Evolutionary conservation across 768 basidiomycete genomes (phyloP), one percentile per base, ranked within the genome.

Genomic region (Collybia sordida): DNA sequence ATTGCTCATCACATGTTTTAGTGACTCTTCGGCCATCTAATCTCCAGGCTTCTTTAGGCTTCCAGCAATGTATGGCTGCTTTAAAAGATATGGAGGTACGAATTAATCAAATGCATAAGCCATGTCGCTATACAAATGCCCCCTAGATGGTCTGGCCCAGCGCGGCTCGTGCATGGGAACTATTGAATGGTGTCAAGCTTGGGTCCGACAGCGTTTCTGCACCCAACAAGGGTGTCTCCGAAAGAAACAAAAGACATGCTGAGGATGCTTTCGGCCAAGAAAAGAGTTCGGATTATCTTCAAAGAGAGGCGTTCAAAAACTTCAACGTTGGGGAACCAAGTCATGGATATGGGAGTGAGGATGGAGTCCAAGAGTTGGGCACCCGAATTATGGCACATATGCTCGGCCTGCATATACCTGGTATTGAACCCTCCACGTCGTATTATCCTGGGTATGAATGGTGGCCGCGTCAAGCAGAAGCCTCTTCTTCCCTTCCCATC

Each of bases 11-110:
- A 50, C 38, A 42, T 41, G 31, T 49, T 44, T 4, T 56, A 91
- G 89, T 91, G 63, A 83, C 81, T 6, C 70, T 88, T 49, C 79
- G 81, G n/a, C 85, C 89, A 17, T 78, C 80, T 35, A 84, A 85
- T 59, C 72, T 86, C 3, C 86, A 90, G 61, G 85, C 85, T 4
- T 80, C 80, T 6, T 63, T 86, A 31, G 83, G 85, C 21, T 70
- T 90, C 34, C 78, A 80, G 44, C 83, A 86, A 59, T 80, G 79
- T 54, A 77, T 90, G 65, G 60, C 69, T 37, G 83, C 80, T 23
- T 69, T 89, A 39, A 81, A 81, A 60, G 82, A 80, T 42, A 82
- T 91, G 81, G 80, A 81, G 70, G 88, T 86, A 56, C 42, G 78
- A 52, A 34, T 23, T 39, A 5, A 7, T 52, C 14, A 49, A 34